Evolutionary conservation across 805 yeast species (phyloP), one percentile per base, ranked within the genome.

Genomic region (Metschnikowia orientalis): DNA sequence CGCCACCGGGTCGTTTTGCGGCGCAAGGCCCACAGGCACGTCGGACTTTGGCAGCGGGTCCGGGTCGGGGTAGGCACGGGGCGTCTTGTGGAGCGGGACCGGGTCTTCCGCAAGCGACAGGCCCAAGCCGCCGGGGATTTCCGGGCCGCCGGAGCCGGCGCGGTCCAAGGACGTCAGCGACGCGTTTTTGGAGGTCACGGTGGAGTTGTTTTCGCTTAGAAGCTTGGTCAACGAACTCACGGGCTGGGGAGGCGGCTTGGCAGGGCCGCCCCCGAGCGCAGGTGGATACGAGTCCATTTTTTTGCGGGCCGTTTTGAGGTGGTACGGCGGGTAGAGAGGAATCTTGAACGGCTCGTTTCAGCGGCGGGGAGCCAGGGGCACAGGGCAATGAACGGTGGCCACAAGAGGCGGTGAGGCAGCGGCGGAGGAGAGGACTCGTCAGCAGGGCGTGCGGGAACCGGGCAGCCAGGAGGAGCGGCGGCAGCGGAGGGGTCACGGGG

Each of bases 221-320:
- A 62, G 57, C 32, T 63, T 46, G n/a, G 68, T 62, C 43, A 62
- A 54, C 13, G 67, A 57, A 34, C 59, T 52, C 25, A 61, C 51
- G 19, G 66, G 62, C 41, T 50, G 55, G 17, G 39, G 34, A 8
- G 40, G 28, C 36, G 42, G 35, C 13, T 31, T 19, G 27, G 35
- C 28, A 9, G 25, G 27, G 27, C 25, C 42, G 16, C 24, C 25
- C 20, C 15, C 22, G 25, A 6, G 23, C 25, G 24, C 24, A 24
- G 38, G 16, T 18, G 23, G 24, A 13, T 29, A 32, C 20, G 30
- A 23, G 27, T 40, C 44, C 44, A 40, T 42, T 9, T 22, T 14
- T 10, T 16, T 28, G 30, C 35, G 26, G 9, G 36, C 41, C 18
- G 21, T 34, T 23, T 44, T 44, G 24, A 42, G 40, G 37, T 42